Evolutionary conservation across 805 yeast genomes (phyloP).

Genomic region (Candida quercuum): DNA sequence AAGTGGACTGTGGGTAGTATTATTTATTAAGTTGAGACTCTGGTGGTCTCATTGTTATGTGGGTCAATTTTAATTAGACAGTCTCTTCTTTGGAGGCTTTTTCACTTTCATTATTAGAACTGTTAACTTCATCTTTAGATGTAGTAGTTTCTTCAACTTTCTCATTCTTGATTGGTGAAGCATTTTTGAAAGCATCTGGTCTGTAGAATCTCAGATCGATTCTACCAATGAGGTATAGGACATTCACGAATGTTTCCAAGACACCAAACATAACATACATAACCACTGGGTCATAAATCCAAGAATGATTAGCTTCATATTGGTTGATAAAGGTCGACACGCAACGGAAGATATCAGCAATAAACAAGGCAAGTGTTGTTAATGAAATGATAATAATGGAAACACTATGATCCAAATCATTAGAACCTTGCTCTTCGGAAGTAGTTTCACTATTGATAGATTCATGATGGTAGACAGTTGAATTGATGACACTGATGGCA

Average conservation of each 20-base stretch:
- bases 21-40: too few relatives aligned
- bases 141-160: background rate
- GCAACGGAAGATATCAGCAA: conserved; percentile 47
- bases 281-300: conserved; percentile 50
- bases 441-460: conserved; percentile 18
- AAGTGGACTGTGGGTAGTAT: too few relatives aligned
- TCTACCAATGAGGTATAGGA: conserved; percentile 55
- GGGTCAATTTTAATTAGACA: too few relatives aligned
- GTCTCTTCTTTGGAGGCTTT: background rate
- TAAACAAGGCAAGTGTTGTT: conserved; percentile 44
- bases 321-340: conserved; percentile 37
- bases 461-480: conserved; percentile 40
- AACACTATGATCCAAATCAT: conserved; percentile 39
- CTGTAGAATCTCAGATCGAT: conserved; percentile 76
- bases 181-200: conserved; percentile 45
- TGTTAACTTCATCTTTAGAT: background rate
- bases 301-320: conserved; percentile 28
- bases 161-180: background rate
- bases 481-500: conserved; percentile 57
- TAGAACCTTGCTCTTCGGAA: conserved; percentile 14
- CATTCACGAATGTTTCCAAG: conserved; percentile 53
- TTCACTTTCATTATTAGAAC: background rate
- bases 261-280: conserved; percentile 69
- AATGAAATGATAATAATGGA: conserved; percentile 40
- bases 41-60: too few relatives aligned